Evolutionary conservation across 116 monocot species (phyloP), one percentile per base, ranked within the genome.

Genomic region (Cymodocea nodosa): DNA sequence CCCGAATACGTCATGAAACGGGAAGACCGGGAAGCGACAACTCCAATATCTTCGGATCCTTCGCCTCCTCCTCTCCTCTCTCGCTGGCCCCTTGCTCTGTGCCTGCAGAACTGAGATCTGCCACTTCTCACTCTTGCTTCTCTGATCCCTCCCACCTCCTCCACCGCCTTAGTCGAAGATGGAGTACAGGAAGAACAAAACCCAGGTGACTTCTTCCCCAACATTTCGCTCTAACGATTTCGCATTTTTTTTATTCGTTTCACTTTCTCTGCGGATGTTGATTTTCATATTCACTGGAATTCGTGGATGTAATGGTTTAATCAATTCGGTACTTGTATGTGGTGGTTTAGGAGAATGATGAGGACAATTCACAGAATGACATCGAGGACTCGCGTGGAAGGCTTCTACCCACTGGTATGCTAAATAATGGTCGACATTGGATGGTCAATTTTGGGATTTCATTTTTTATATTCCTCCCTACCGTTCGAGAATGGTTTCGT

Each of bases 331-430:
- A 1, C 5, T 10, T 44, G 12, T 8, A 44, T 12, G 64, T 40
- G 40, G 39, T 16, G 18, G 34, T 66, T 10, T 35, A 66, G 66
- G 66, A 68, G 56, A 58, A 68, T 37, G 68, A 68, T 23, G 68
- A 68, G 22, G 68, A 68, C 23, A 22, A 9, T 57, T 58, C 16
- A 5, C 20, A 58, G 15, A 19, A 40, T 68, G 68, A 68, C 48
- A 48, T 68, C 22, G 68, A 57, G 23, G 57, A 30, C 15, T 40
- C 56, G 12, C 68, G 57, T 30, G 68, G 40, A 35, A 68, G 44
- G 44, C 55, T 44, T 68, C 56, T 68, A 0, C 18, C 68, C 2
- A 37, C 36, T 20, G 68, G 56, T 68, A 20, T 13, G 25, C 13
- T 34, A 12, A n/a, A n/a, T 23, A 15, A 24, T 49, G 4, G 6